Evolutionary conservation across 768 basidiomycete genomes (phyloP).

Genomic region (Pisolithus albus): DNA sequence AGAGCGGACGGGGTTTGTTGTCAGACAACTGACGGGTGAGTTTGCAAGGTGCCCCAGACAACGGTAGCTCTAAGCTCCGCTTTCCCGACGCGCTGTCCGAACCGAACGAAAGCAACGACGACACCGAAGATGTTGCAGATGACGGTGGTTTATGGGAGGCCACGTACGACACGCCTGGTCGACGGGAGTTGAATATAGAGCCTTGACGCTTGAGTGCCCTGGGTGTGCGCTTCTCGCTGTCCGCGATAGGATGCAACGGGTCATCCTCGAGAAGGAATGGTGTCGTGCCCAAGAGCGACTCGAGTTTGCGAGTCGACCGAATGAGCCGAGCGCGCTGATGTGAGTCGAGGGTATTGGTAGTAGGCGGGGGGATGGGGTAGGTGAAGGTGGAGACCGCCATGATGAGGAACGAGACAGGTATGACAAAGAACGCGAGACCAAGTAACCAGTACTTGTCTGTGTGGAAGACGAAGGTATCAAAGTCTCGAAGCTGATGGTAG

Average conservation of each 20-base stretch:
- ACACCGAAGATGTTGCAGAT: conserved; percentile 5
- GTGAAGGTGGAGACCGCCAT: conserved; percentile 15
- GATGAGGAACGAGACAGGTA: not conserved
- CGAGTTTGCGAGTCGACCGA: conserved; percentile 33
- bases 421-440: conserved; percentile 2
- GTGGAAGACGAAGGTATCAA: conserved; percentile 5
- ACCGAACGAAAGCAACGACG: conserved; percentile 14
- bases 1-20: conserved; percentile 18
- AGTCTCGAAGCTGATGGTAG: conserved; percentile 33
- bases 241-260: conserved; percentile 17
- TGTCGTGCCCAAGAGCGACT: conserved; percentile 31
- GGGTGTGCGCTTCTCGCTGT: conserved; percentile 6
- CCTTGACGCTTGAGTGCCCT: conserved; percentile 26
- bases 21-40: conserved; percentile 9
- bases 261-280: conserved; percentile 28
- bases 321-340: conserved; percentile 30
- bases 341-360: conserved; percentile 26
- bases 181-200: conserved; percentile 23
- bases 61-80: conserved; percentile 10
- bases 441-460: conserved; percentile 11
- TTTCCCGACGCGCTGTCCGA: not conserved
- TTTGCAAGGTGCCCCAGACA: conserved; percentile 15
- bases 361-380: conserved; percentile 25
- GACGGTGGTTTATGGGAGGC: conserved; percentile 14
- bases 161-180: conserved; percentile 15